These are phyloP conservation scores for Penicillium bovifimosum DNA, from an alignment of 495 filamentous ascomycete genomes.

Conservation along the genomic window DNA sequence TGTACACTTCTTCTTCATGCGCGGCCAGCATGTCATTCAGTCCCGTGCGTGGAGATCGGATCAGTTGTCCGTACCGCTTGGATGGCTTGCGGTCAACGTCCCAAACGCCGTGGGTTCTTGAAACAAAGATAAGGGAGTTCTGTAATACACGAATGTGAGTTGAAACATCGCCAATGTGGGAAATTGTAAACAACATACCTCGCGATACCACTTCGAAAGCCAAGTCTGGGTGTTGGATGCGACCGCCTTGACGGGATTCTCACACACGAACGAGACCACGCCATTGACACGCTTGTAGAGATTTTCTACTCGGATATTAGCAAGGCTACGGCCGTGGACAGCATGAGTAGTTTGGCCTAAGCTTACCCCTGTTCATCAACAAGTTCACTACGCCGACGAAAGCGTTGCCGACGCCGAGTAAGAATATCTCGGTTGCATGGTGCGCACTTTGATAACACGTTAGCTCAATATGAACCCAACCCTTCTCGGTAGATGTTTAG, in stretches of 20 bases:
- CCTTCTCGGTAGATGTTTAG: background rate
- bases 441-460: constrained; percentile 43
- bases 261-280: constrained; percentile 48
- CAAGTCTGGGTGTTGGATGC: constrained; percentile 57
- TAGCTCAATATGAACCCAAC: background rate
- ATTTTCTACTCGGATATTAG: constrained; percentile 31
- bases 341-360: background rate
- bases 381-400: constrained; percentile 66
- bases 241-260: constrained; percentile 52
- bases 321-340: background rate
- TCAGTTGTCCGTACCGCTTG: constrained; percentile 63
- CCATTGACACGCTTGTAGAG: constrained; percentile 51
- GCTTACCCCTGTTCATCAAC: constrained; percentile 58
- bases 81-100: constrained; percentile 54
- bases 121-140: constrained; percentile 69
- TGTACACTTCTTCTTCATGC: constrained; percentile 52
- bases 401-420: constrained; percentile 78
- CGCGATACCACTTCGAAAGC: constrained; percentile 66
- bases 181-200: constrained; percentile 25
- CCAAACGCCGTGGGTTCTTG: constrained; percentile 68
- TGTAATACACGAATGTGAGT: constrained; percentile 14
- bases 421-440: constrained; percentile 64
- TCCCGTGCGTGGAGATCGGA: constrained; percentile 46
- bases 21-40: constrained; percentile 60
- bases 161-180: background rate